Conservation (phyloP, 192 early-diverging fungal species). For the Pilaira anomala region DNA sequence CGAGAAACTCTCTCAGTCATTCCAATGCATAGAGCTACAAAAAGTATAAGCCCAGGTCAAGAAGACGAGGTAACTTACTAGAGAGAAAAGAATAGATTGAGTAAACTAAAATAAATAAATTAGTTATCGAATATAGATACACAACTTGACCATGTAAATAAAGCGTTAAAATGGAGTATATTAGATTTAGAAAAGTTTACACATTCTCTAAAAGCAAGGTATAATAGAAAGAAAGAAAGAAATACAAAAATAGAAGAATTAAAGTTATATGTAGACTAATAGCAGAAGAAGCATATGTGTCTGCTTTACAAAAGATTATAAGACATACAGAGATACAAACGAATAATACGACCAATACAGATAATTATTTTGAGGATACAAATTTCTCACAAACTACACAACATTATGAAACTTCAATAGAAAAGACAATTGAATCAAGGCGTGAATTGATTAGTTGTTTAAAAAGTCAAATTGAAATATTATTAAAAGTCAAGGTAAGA, state of each 20-base stretch:
- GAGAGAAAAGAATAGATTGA: background rate
- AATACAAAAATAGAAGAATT: background rate
- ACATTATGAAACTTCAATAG: background rate
- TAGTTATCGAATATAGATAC: constrained; percentile 10
- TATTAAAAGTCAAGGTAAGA: constrained; percentile 14
- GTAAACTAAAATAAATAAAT: background rate
- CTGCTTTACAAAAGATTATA: background rate
- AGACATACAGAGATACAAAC: background rate
- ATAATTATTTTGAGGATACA: background rate
- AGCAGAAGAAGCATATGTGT: constrained; percentile 12
- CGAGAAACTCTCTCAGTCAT: no score
- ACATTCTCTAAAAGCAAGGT: constrained; percentile 10
- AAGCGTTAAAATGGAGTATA: constrained; percentile 16
- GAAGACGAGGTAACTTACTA: constrained; percentile 17
- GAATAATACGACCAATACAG: no score
- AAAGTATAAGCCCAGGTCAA: background rate
- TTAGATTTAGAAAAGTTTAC: constrained; percentile 13
- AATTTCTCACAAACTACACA: constrained; percentile 1
- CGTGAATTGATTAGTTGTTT: constrained; percentile 1
- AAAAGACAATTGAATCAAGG: constrained; percentile 8
- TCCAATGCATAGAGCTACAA: constrained; percentile 2
- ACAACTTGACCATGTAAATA: constrained; percentile 19
- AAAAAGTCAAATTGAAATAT: constrained; percentile 8
- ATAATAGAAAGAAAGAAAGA: background rate
- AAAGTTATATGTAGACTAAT: background rate